These are phyloP conservation scores for Punctularia strigosozonata DNA, from an alignment of 768 basidiomycete species.

Conservation along the genomic window DNA sequence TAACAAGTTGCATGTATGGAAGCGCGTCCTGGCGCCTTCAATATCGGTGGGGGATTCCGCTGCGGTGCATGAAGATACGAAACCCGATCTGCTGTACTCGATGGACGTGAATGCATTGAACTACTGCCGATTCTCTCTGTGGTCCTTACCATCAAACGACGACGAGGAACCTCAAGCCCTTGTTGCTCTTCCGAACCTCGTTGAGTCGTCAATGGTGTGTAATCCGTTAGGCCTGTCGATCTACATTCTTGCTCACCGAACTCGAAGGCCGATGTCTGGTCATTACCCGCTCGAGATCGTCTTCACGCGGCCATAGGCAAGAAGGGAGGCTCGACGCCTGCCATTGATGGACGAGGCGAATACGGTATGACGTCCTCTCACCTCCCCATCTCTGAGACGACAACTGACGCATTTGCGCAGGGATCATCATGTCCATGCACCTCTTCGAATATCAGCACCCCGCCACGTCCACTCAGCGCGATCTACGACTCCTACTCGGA, in stretches of 20 bases:
- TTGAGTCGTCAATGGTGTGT: slow-evolving; percentile 72
- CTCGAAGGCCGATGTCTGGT: slow-evolving; percentile 78
- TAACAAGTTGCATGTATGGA: slow-evolving; percentile 76
- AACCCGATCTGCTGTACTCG: slow-evolving; percentile 47
- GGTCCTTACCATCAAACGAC: slow-evolving; percentile 18
- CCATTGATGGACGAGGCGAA: slow-evolving; percentile 31
- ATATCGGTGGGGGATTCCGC: slow-evolving; percentile 43
- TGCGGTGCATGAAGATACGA: slow-evolving; percentile 32
- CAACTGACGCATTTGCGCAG: slow-evolving; percentile 23
- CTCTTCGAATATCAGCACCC: slow-evolving; percentile 33
- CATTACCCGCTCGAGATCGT: slow-evolving; percentile 52
- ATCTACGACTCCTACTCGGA: slow-evolving; percentile 55
- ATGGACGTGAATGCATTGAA: slow-evolving; percentile 90
- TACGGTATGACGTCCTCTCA: slow-evolving; percentile 43
- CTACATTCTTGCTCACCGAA: slow-evolving; percentile 1
- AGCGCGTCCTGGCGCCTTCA: slow-evolving; percentile 32
- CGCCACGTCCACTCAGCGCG: slow-evolving; percentile 15
- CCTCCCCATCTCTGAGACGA: slow-evolving; percentile 1
- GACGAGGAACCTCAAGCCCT: slow-evolving; percentile 29
- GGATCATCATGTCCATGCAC: slow-evolving; percentile 85
- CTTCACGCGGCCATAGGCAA: slow-evolving; percentile 82
- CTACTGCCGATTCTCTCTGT: slow-evolving; percentile 81
- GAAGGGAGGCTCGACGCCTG: slow-evolving; percentile 17
- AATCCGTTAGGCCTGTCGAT: not conserved
- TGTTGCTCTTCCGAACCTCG: slow-evolving; percentile 76